A percentile compares a stretch with the other conserved stretches of the same genome.
phyloP scores from a whole-genome alignment of 352 stramenopile species.

The Phytophthora lateralis region DNA sequence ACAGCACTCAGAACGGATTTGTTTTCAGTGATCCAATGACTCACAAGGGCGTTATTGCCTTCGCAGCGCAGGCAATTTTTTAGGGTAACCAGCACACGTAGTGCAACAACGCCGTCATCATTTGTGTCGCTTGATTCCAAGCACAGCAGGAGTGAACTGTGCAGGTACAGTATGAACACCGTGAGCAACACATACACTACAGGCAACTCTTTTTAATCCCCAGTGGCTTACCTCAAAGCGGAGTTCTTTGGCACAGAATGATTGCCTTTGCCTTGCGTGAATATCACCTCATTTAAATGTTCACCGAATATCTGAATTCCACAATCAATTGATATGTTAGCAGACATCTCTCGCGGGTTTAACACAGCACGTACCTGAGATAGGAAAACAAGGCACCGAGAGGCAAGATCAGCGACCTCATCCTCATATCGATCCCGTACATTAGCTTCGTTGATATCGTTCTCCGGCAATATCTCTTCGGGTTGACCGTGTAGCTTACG shows the following conservation, averaged over 20 bases:
- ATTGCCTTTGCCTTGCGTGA: conserved; percentile 25
- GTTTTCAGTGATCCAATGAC: conserved; percentile 41
- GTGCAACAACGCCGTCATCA: conserved; percentile 34
- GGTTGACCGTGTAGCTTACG: conserved; percentile 9
- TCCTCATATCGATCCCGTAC: neutral
- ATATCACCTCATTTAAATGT: conserved; percentile 59
- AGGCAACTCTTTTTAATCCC: neutral
- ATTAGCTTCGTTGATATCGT: conserved; percentile 8
- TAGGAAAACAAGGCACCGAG: conserved; percentile 60
- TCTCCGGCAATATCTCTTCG: conserved; percentile 14
- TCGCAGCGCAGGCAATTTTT: conserved; percentile 68
- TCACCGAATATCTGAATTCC: conserved; percentile 61
- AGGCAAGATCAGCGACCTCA: conserved; percentile 46
- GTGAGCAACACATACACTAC: neutral
- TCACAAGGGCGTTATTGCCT: conserved; percentile 26
- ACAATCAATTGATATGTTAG: conserved; percentile 3
- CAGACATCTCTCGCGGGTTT: neutral
- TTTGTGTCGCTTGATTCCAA: conserved; percentile 26
- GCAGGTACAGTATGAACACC: neutral
- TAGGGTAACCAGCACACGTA: conserved; percentile 59
- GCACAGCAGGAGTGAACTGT: conserved; percentile 35
- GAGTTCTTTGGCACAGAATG: conserved; percentile 8
- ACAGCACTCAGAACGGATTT: conserved; percentile 24
- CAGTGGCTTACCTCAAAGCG: conserved; percentile 29
- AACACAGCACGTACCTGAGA: conserved; percentile 52